Evolutionary conservation across 257 asterid species (phyloP).

Genomic region (Plantago major): DNA sequence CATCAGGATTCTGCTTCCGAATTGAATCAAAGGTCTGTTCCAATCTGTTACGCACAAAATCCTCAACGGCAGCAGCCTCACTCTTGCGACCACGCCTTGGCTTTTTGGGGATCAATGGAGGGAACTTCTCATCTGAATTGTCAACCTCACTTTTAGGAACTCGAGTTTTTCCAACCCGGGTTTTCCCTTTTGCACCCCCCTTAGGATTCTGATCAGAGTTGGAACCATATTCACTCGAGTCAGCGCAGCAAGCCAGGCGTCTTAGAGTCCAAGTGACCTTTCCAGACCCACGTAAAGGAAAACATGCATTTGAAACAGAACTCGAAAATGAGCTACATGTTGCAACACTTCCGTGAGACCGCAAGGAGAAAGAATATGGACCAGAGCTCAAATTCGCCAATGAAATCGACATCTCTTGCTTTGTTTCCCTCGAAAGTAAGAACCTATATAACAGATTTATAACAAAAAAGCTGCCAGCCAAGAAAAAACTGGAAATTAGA

Average conservation of each 20-base stretch:
- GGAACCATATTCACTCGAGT: conserved; percentile 28
- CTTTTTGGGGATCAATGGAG: conserved; percentile 59
- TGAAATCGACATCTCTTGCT: conserved; percentile 34
- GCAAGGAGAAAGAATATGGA: conserved; percentile 25
- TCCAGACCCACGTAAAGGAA: conserved; percentile 15
- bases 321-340: conserved; percentile 15
- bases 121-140: conserved; percentile 31
- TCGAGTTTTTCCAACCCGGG: conserved; percentile 23
- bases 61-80: conserved; percentile 95
- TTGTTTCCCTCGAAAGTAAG: conserved; percentile 1
- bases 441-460: too few relatives aligned
- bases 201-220: conserved; percentile 25
- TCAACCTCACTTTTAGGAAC: conserved; percentile 26
- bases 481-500: too few relatives aligned
- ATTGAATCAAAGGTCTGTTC: conserved; percentile 63
- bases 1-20: conserved; percentile 58
- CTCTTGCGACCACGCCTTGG: conserved; percentile 83
- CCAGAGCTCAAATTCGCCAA: conserved; percentile 18
- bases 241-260: conserved; percentile 36
- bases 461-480: too few relatives aligned
- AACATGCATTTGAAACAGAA: conserved; percentile 22
- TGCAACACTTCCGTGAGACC: conserved; percentile 17
- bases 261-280: conserved; percentile 20
- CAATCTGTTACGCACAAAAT: conserved; percentile 59
- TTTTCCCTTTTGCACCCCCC: conserved; percentile 27